Evolutionary conservation across 1,284 basidiomycete genomes (phyloP).

Genomic region (Mycosarcoma maydis): DNA sequence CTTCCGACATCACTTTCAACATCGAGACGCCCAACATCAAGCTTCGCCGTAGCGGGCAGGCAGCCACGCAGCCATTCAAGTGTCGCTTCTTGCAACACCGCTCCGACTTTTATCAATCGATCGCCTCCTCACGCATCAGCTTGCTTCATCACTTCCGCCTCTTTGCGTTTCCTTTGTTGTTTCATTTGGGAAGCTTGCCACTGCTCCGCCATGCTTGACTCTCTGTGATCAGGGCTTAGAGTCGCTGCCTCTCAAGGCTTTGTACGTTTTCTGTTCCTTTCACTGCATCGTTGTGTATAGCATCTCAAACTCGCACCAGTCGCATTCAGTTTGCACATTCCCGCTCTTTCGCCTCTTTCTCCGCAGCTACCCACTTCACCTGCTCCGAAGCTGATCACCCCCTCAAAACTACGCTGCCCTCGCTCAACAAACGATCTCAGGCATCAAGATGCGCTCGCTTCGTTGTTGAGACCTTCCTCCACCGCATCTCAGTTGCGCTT

Average conservation of each 20-base stretch:
- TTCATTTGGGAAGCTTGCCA: not conserved
- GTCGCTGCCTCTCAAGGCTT: slow-evolving; percentile 23
- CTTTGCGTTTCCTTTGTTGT: slow-evolving; percentile 2
- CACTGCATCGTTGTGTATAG: not conserved
- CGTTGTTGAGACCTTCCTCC: not conserved
- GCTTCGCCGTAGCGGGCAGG: no score
- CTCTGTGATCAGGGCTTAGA: slow-evolving; percentile 18
- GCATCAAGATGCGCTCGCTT: not conserved
- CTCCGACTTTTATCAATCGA: not conserved
- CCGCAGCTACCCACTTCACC: no score
- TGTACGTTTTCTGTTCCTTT: not conserved
- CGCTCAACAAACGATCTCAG: no score
- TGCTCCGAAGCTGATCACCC: no score
- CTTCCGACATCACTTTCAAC: no score
- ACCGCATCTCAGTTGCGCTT: not conserved
- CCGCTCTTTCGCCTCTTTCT: no score
- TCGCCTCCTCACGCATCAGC: not conserved
- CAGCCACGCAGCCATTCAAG: no score
- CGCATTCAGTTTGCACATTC: not conserved
- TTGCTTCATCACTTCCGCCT: not conserved
- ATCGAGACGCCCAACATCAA: no score
- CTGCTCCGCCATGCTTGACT: slow-evolving; percentile 21
- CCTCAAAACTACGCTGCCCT: no score
- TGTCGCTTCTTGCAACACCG: no score
- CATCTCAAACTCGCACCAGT: not conserved